Percentiles rank a stretch among this genome's conserved stretches.
Evolutionary conservation across 2,329 filamentous ascomycete genomes (phyloP).

Genomic region (Leptographium radiaticola): DNA sequence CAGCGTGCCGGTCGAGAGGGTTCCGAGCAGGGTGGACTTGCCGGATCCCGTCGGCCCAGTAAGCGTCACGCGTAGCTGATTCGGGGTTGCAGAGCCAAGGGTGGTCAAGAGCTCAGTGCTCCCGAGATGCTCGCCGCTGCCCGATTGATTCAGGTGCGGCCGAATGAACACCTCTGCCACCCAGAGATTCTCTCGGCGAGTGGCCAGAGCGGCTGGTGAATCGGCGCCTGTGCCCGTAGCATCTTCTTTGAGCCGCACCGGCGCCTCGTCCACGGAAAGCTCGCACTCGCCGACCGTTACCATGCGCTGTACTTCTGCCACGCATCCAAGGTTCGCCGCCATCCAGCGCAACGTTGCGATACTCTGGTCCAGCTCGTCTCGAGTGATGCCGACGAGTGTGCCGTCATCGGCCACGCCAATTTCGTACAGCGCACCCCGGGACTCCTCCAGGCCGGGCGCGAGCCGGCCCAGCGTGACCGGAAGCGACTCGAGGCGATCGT

Average conservation of each 20-base stretch:
- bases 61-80: conserved; percentile 76
- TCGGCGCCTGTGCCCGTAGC: conserved; percentile 8
- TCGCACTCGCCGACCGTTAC: conserved; percentile 79
- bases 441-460: conserved; percentile 77
- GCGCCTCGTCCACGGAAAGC: conserved; percentile 39
- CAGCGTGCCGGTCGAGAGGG: conserved; percentile 71
- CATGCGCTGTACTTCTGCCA: conserved; percentile 66
- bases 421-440: conserved; percentile 85
- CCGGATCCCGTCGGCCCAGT: conserved; percentile 83
- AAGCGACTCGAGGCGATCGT: conserved; percentile 30
- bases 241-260: conserved; percentile 5
- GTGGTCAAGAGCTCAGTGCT: conserved; percentile 6
- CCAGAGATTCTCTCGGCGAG: conserved; percentile 49
- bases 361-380: conserved; percentile 88
- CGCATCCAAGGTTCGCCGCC: conserved; percentile 84
- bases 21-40: conserved; percentile 84
- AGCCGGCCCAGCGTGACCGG: conserved; percentile 41
- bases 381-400: conserved; percentile 72
- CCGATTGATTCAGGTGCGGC: conserved; percentile 42
- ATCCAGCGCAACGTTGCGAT: conserved; percentile 74
- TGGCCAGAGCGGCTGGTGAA: conserved; percentile 13
- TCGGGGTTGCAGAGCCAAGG: conserved; percentile 25
- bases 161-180: conserved; percentile 86
- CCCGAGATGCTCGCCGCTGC: conserved; percentile 2
- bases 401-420: conserved; percentile 95